phyloP scores from a whole-genome alignment of 805 yeast genomes.

The Pichia occidentalis region DNA sequence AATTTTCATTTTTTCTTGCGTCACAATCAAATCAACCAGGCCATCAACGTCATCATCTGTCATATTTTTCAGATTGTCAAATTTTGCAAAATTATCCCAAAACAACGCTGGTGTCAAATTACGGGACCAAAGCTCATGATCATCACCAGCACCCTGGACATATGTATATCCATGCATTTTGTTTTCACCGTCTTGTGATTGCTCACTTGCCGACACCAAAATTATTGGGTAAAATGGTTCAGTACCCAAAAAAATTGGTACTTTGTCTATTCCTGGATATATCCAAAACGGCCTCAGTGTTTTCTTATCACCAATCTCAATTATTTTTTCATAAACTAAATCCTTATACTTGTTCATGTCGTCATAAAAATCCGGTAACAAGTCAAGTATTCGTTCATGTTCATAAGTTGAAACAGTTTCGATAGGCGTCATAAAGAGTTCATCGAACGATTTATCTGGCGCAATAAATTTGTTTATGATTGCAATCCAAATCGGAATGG shows the following conservation, averaged over 20 bases:
- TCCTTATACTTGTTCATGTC: conserved; percentile 5
- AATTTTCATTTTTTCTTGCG: background rate
- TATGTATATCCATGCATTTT: conserved; percentile 46
- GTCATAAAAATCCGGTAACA: conserved; percentile 32
- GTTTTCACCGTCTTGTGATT: conserved; percentile 52
- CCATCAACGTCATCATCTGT: conserved; percentile 29
- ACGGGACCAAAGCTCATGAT: conserved; percentile 80
- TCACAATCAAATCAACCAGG: conserved; percentile 7
- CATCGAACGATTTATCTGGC: conserved; percentile 21
- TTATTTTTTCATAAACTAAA: conserved; percentile 19
- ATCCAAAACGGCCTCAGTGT: conserved; percentile 67
- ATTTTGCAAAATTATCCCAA: conserved; percentile 41
- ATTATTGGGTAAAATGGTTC: conserved; percentile 34
- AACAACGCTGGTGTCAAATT: conserved; percentile 46
- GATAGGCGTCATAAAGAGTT: conserved; percentile 35
- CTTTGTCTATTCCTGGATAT: conserved; percentile 42
- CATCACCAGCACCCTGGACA: conserved; percentile 93
- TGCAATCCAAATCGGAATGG: conserved; percentile 89
- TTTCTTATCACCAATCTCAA: conserved; percentile 27
- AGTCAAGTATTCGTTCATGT: conserved; percentile 40
- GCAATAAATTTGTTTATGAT: conserved; percentile 54
- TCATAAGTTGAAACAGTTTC: conserved; percentile 53
- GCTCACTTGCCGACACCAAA: conserved; percentile 56
- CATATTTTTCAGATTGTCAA: conserved; percentile 14
- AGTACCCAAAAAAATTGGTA: conserved; percentile 4